Base-by-base conservation (phyloP, 208 protist genomes). In the Zelonia costaricensis region DNA sequence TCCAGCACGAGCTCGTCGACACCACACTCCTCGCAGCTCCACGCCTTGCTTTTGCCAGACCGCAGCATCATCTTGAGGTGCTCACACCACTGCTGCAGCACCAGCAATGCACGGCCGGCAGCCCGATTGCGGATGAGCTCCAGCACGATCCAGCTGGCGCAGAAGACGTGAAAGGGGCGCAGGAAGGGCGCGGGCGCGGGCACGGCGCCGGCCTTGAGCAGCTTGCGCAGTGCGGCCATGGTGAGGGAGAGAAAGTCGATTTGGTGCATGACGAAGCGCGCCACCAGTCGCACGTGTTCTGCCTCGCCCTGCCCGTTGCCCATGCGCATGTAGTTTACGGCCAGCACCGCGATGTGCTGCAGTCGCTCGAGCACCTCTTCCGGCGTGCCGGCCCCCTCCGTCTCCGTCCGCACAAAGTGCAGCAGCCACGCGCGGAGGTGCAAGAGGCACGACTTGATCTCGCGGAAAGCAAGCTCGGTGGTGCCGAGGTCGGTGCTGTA, bases 261-360 rank as follows among this genome's bases (percentile, higher is more conserved):
- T 23, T 80, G 66, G 56, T 95, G 89, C 79, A 95, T 90, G 18
- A 82, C 82, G 44, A 87, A 88, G 16, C 84, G 80, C 13, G 86
- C 84, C n/a, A 91, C 82, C 9, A 91, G 56, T 23, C 69, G 74
- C 35, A 80, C 68, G 56, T 84, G 81, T 28, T 81, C 72, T 13
- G 59, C 56, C 22, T 80, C 71, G 0, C 68, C 55, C 30, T 88
- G 70, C 16, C 44, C 55, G 45, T 69, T 76, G 47, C 78, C 74
- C 79, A 91, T 80, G 0, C 85, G 74, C 85, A 95, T 95, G 72
- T 84, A 92, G 59, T 92, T 95, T 40, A 94, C 76, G 46, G 71
- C 70, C 27, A 91, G 42, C 28, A 88, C 67, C 8, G 78, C 53
- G 30, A 94, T 79, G 42, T 80, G 78, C 49, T 88, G 70, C 54